Conservation (phyloP, 768 basidiomycete species). For the Pulveroboletus sp. region DNA sequence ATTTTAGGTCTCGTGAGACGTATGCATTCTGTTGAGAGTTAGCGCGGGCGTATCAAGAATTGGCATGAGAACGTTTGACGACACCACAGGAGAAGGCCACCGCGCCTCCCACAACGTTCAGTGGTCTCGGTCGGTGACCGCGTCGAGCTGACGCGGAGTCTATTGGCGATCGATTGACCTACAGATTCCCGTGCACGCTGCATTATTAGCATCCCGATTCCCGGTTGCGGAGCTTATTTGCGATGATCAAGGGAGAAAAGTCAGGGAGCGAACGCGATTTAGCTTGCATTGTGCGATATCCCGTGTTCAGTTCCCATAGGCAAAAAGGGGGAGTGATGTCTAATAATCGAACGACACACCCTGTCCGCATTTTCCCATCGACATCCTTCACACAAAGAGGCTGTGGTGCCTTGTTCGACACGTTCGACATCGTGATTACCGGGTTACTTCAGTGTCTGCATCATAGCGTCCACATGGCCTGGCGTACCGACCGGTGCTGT, state of each 20-base stretch:
- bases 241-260: neutral
- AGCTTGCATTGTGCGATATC: neutral
- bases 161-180: neutral
- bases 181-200: neutral
- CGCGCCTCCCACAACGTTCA: too few species aligned
- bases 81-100: constrained; percentile 1
- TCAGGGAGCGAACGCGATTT: constrained; percentile 1
- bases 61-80: neutral
- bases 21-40: too few species aligned
- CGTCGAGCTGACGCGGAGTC: neutral
- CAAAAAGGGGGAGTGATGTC: neutral
- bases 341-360: neutral
- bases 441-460: neutral
- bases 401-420: neutral
- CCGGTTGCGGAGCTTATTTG: neutral
- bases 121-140: too few species aligned
- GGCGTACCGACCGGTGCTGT: neutral
- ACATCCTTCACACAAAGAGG: neutral
- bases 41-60: too few species aligned
- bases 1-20: neutral
- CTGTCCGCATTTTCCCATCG: neutral
- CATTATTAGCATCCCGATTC: neutral
- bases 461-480: neutral
- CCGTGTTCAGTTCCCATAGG: neutral
- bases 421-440: neutral